Percentiles rank a stretch among this genome's conserved stretches.
Evolutionary conservation across 306 rosid species (phyloP).

Genomic region (Morella rubra): DNA sequence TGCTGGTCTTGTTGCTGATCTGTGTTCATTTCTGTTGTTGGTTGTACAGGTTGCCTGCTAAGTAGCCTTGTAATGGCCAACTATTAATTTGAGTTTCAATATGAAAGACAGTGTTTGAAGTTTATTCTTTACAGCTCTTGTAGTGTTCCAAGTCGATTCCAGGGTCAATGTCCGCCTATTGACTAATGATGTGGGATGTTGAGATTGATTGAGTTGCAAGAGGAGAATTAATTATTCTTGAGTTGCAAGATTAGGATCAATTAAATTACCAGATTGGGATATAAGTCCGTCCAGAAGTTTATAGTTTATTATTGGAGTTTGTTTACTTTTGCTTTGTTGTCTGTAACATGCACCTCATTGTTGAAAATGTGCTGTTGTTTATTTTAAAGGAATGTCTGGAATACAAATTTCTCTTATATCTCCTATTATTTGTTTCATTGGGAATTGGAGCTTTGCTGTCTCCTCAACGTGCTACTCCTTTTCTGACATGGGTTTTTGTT

Average conservation of each 20-base stretch:
- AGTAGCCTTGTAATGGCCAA: not conserved
- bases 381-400: not conserved
- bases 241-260: not conserved
- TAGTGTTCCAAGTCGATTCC: not conserved
- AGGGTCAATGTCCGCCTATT: not conserved
- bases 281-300: not conserved
- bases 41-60: not conserved
- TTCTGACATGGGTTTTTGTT: not conserved
- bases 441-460: not conserved
- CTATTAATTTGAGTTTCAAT: not conserved
- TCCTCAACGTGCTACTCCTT: not conserved
- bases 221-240: too few relatives aligned
- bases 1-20: constrained; percentile 1
- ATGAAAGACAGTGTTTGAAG: not conserved
- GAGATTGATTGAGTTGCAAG: not conserved
- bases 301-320: not conserved
- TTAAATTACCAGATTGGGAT: not conserved
- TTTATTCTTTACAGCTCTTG: not conserved
- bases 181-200: not conserved
- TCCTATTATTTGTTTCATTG: not conserved
- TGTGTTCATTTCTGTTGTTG: not conserved
- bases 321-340: not conserved
- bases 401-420: not conserved
- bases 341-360: not conserved
- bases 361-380: not conserved